phyloP scores from a whole-genome alignment of 257 asterid genomes.

The Linderniella brevidens region DNA sequence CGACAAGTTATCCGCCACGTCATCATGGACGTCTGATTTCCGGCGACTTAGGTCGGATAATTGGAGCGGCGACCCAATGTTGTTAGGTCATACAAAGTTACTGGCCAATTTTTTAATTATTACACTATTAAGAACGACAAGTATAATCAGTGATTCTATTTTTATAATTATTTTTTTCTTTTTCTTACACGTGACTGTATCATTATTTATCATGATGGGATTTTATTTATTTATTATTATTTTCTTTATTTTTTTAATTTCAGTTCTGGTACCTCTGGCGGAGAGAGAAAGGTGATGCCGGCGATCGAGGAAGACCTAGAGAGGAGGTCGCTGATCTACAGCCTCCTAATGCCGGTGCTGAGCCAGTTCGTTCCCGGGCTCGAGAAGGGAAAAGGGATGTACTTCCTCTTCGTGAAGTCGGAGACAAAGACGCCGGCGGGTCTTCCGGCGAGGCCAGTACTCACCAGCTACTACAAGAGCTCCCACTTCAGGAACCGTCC shows the following conservation, averaged over 20 bases:
- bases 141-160: too few relatives aligned
- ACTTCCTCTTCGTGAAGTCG: conserved; percentile 59
- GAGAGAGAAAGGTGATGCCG: conserved; percentile 93
- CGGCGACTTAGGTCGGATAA: too few relatives aligned
- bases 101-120: too few relatives aligned
- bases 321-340: conserved; percentile 58
- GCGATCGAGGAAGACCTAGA: conserved; percentile 61
- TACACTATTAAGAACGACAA: too few relatives aligned
- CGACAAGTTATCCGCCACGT: too few relatives aligned
- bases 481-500: conserved; percentile 62
- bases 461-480: conserved; percentile 79
- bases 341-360: conserved; percentile 91
- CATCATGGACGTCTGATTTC: too few relatives aligned
- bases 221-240: not conserved
- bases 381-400: conserved; percentile 87
- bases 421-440: conserved; percentile 76
- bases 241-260: not conserved
- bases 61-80: too few relatives aligned
- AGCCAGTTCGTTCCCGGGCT: conserved; percentile 51
- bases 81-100: too few relatives aligned
- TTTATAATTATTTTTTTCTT: too few relatives aligned
- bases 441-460: conserved; percentile 67
- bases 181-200: conserved; percentile 10
- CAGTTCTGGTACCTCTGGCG: conserved; percentile 85
- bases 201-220: conserved; percentile 10